A percentile compares a stretch with the other conserved stretches of the same genome.
These are phyloP conservation scores for Anisodus acutangulus DNA, from an alignment of 257 asterid genomes.

Conservation along the genomic window DNA sequence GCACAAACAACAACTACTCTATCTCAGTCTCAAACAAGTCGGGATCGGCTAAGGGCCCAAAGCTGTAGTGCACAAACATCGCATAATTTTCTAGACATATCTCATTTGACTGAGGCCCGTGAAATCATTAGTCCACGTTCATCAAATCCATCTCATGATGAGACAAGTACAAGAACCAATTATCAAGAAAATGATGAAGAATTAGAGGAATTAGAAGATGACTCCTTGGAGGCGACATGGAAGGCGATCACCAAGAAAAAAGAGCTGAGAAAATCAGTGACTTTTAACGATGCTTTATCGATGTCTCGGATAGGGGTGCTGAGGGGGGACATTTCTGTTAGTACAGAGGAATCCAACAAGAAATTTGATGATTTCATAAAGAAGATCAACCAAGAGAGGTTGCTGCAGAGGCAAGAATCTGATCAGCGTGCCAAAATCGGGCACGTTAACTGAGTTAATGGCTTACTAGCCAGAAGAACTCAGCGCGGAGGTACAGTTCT, in stretches of 20 bases:
- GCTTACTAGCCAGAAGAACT: background rate
- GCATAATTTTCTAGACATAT: background rate
- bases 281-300: slow-evolving; percentile 60
- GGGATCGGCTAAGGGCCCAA: background rate
- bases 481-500: background rate
- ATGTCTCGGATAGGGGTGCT: slow-evolving; percentile 51
- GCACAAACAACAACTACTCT: background rate
- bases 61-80: background rate
- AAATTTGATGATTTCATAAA: slow-evolving; percentile 63
- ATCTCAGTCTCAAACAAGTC: background rate
- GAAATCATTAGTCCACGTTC: slow-evolving; percentile 28
- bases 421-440: slow-evolving; percentile 40
- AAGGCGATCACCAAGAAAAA: slow-evolving; percentile 42
- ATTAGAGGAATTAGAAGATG: slow-evolving; percentile 34
- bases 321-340: slow-evolving; percentile 56
- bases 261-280: slow-evolving; percentile 57
- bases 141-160: slow-evolving; percentile 7
- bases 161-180: background rate
- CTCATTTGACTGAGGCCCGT: slow-evolving; percentile 16
- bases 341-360: slow-evolving; percentile 55
- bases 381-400: slow-evolving; percentile 52
- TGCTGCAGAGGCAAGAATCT: slow-evolving; percentile 69
- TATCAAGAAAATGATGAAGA: background rate
- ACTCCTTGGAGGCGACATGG: slow-evolving; percentile 73
- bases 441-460: background rate